These are phyloP conservation scores for Lycium barbarum DNA, from an alignment of 257 asterid genomes.

Conservation along the genomic window DNA sequence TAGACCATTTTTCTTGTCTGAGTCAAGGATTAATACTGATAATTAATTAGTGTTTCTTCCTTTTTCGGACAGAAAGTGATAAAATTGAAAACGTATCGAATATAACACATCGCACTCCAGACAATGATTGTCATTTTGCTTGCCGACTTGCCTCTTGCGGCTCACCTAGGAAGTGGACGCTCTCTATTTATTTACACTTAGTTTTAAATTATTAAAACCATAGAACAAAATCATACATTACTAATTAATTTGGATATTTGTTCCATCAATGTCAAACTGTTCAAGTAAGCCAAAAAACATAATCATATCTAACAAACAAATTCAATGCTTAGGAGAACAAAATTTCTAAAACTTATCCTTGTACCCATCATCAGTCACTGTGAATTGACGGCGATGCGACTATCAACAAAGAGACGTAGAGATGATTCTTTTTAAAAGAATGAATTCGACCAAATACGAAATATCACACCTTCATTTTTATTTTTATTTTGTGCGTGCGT, in stretches of 20 bases:
- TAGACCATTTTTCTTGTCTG: background rate
- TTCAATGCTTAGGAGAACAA: background rate
- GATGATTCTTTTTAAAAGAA: background rate
- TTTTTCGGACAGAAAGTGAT: background rate
- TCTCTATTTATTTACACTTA: background rate
- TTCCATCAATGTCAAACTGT: background rate
- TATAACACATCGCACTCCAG: background rate
- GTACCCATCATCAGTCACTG: background rate
- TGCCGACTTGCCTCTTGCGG: background rate
- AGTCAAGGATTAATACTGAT: background rate
- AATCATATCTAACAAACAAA: background rate
- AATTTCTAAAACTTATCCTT: background rate
- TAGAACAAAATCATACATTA: background rate
- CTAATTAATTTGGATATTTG: background rate
- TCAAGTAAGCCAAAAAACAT: background rate
- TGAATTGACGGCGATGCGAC: background rate
- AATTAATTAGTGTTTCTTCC: background rate
- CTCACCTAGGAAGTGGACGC: background rate
- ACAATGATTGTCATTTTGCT: constrained; percentile 2
- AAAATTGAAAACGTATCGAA: background rate
- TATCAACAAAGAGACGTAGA: background rate
- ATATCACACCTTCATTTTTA: background rate
- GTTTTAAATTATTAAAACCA: background rate
- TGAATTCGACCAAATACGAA: background rate
- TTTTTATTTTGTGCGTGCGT: too few species aligned